Evolutionary conservation across 495 filamentous ascomycete genomes (phyloP).

Genomic region (Penicillium goetzii): DNA sequence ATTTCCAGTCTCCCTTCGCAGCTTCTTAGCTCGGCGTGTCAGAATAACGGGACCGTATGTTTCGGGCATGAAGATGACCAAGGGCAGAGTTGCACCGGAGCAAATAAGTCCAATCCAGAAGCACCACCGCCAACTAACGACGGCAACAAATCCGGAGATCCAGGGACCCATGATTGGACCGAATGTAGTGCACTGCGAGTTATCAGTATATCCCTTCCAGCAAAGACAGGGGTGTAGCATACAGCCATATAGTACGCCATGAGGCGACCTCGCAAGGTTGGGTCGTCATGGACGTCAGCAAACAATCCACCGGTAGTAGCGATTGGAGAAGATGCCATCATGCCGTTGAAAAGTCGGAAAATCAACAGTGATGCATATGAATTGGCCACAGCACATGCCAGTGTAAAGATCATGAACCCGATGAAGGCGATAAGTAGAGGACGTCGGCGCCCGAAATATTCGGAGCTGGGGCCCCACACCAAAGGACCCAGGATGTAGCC

Average conservation of each 20-base stretch:
- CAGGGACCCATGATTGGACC: slow-evolving; percentile 67
- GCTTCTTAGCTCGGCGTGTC: slow-evolving; percentile 61
- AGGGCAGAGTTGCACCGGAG: slow-evolving; percentile 48
- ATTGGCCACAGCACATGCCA: slow-evolving; percentile 68
- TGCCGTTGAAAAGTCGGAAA: slow-evolving; percentile 67
- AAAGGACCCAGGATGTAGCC: slow-evolving; percentile 69
- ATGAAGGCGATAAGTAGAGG: slow-evolving; percentile 63
- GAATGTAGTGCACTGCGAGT: slow-evolving; percentile 58
- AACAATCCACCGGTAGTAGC: slow-evolving; percentile 71
- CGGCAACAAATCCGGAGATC: slow-evolving; percentile 64
- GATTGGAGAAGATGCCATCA: slow-evolving; percentile 68
- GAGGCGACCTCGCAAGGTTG: slow-evolving; percentile 62
- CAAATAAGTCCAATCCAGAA: slow-evolving; percentile 67
- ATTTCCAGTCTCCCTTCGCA: slow-evolving; percentile 67
- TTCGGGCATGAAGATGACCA: slow-evolving; percentile 57
- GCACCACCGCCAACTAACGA: slow-evolving; percentile 64
- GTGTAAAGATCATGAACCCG: slow-evolving; percentile 67
- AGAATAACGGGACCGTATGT: slow-evolving; percentile 78
- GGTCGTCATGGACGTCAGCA: slow-evolving; percentile 68
- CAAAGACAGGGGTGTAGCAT: slow-evolving; percentile 23
- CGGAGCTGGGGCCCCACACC: slow-evolving; percentile 68
- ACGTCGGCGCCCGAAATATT: slow-evolving; percentile 65
- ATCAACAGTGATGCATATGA: slow-evolving; percentile 66
- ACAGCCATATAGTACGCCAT: slow-evolving; percentile 74
- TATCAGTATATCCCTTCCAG: not conserved